These are phyloP conservation scores for Peronospora tabacina DNA, from an alignment of 352 stramenopile species.

Conservation along the genomic window DNA sequence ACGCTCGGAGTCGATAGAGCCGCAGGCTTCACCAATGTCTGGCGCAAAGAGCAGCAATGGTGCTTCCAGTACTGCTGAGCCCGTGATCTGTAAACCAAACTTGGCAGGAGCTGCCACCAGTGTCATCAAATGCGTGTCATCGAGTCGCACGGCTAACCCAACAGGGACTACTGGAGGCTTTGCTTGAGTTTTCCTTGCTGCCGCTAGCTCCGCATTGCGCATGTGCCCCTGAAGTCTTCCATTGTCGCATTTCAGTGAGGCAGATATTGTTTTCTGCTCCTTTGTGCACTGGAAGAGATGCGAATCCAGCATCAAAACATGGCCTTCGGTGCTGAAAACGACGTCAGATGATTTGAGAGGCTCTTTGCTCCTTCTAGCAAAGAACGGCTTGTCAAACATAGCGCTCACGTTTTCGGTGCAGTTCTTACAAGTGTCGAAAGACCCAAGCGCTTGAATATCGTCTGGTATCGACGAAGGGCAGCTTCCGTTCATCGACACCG, in stretches of 20 bases:
- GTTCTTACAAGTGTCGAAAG: slow-evolving; percentile 6
- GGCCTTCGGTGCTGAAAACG: slow-evolving; percentile 79
- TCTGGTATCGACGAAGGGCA: slow-evolving; percentile 1
- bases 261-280: slow-evolving; percentile 4
- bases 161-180: slow-evolving; percentile 30
- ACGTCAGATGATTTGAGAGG: slow-evolving; percentile 59
- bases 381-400: slow-evolving; percentile 8
- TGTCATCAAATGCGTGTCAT: slow-evolving; percentile 57
- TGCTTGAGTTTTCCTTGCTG: slow-evolving; percentile 9
- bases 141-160: slow-evolving; percentile 50
- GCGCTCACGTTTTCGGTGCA: slow-evolving; percentile 6
- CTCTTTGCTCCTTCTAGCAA: slow-evolving; percentile 17
- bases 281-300: slow-evolving; percentile 37
- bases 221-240: slow-evolving; percentile 37
- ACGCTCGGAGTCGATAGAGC: slow-evolving; percentile 18
- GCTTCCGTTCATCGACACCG: slow-evolving; percentile 4
- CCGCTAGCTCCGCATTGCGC: slow-evolving; percentile 32
- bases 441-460: slow-evolving; percentile 8
- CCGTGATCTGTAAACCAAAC: slow-evolving; percentile 51
- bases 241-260: slow-evolving; percentile 41
- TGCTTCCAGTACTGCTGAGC: slow-evolving; percentile 41
- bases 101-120: slow-evolving; percentile 54
- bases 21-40: slow-evolving; percentile 44
- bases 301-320: slow-evolving; percentile 59
- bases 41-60: slow-evolving; percentile 40